Base-by-base conservation (phyloP, 768 basidiomycete genomes). In the Xerocomellus dryophilus region DNA sequence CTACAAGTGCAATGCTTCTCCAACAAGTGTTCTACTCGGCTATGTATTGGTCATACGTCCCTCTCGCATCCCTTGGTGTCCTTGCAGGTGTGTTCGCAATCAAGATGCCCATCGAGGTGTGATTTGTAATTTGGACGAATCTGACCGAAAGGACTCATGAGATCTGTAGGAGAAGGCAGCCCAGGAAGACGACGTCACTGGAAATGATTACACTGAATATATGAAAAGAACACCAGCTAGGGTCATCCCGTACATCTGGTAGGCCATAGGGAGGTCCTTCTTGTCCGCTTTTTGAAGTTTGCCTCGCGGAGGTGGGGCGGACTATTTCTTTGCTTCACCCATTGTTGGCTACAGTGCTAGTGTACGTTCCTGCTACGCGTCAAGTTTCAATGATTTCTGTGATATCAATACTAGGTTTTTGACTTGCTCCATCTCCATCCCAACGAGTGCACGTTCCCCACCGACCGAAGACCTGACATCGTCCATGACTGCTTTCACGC, bases 401-500 rank as follows among this genome's bases (percentile, higher is more conserved):
- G 75, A 73, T 47, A 64, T 65, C 35, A 76, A 59, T 34, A 80
- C 76, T 36, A 76, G 46, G 21, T 46, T 53, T 59, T 67, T 74
- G 35, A 83, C 63, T n/a, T 76, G 72, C 44, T 76, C 76, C 2
- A 68, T 70, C 36, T 74, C 61, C 49, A 67, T 62, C 8, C 74
- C 71, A 29, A 80, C 55, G 23, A 80, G 67, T 50, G 83, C 66
- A 10, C 73, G 76, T 20, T 72, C 73, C 4, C 81, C 82, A 29
- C 79, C 83, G 12, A 77, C 64, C 34, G 69, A 69, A 29, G 61
- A 61, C 38, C 81, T 72, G 34, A 85, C 76, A 40, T 67, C 68
- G 32, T 79, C 76, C 81, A 83, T 83, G 43, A 84, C 72, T 43
- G 64, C 61, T 59, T 83, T 79, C 23, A 83, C 74, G 4, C 72